These are phyloP conservation scores for Cercospora janseana DNA, from an alignment of 2,329 filamentous ascomycete species.

Conservation along the genomic window DNA sequence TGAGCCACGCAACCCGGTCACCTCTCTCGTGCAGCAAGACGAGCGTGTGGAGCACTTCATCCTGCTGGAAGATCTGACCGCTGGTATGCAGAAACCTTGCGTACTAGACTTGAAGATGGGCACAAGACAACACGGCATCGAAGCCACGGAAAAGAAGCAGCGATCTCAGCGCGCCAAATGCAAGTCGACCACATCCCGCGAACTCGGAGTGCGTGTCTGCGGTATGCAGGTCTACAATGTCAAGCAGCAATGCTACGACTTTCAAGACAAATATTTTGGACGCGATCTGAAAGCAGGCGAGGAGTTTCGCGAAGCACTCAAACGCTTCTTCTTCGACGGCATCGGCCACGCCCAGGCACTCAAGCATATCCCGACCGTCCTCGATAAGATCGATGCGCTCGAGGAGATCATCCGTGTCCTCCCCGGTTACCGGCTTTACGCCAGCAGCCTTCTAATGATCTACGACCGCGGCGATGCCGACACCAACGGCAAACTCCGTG, in stretches of 20 bases:
- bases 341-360: conserved; percentile 75
- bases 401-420: conserved; percentile 79
- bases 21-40: conserved; percentile 48
- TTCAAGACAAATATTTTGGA: conserved; percentile 97
- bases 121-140: conserved; percentile 91
- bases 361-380: conserved; percentile 80
- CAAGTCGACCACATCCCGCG: conserved; percentile 82
- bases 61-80: conserved; percentile 88
- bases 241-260: conserved; percentile 78
- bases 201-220: conserved; percentile 89
- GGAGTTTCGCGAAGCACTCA: conserved; percentile 86
- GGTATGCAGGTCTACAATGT: conserved; percentile 96
- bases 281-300: conserved; percentile 80
- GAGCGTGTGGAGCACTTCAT: conserved; percentile 86
- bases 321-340: conserved; percentile 87
- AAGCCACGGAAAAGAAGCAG: conserved; percentile 88
- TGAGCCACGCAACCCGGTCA: conserved; percentile 44
- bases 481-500: conserved; percentile 45
- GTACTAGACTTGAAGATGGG: conserved; percentile 99
- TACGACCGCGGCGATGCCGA: conserved; percentile 79
- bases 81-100: conserved; percentile 93
- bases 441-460: conserved; percentile 88
- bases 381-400: conserved; percentile 78
- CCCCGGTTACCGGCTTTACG: conserved; percentile 89
- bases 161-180: conserved; percentile 92